These are phyloP conservation scores for Aspergillus fructus DNA, from an alignment of 2,329 filamentous ascomycete genomes.

Conservation along the genomic window DNA sequence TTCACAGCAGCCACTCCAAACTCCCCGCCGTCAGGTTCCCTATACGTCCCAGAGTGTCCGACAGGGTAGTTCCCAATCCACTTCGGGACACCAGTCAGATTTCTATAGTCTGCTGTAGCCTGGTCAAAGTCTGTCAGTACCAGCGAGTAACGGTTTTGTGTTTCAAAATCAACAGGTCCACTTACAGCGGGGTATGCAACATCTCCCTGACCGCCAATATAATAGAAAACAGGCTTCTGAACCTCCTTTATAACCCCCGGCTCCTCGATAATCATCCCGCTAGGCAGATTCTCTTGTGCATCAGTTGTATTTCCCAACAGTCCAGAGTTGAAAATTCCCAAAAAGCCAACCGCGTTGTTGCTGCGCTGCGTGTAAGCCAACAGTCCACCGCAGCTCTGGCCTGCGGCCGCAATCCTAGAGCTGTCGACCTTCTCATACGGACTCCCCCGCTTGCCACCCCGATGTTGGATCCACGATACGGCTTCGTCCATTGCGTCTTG, in stretches of 20 bases:
- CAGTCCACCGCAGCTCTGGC: slow-evolving; percentile 7
- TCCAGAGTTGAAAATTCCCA: slow-evolving; percentile 7
- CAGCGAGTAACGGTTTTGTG: background rate
- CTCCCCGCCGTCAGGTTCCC: slow-evolving; percentile 4
- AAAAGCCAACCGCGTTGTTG: background rate
- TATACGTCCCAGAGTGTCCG: slow-evolving; percentile 8
- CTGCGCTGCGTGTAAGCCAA: slow-evolving; percentile 7
- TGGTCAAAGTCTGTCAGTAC: background rate
- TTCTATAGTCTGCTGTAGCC: slow-evolving; percentile 4
- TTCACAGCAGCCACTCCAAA: slow-evolving; percentile 4
- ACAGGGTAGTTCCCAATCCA: slow-evolving; percentile 10
- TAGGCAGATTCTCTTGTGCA: background rate
- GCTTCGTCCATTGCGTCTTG: background rate
- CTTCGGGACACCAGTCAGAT: background rate
- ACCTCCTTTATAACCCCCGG: slow-evolving; percentile 7
- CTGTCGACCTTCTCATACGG: background rate
- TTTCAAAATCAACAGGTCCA: background rate
- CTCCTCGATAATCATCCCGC: background rate
- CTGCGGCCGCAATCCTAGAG: background rate
- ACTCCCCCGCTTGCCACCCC: background rate
- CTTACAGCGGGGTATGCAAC: slow-evolving; percentile 11
- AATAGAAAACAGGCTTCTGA: slow-evolving; percentile 6
- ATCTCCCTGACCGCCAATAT: slow-evolving; percentile 5
- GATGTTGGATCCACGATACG: background rate
- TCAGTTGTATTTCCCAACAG: background rate